Conservation (phyloP, 192 early-diverging fungal genomes). For the Gamsiella multidivaricata region DNA sequence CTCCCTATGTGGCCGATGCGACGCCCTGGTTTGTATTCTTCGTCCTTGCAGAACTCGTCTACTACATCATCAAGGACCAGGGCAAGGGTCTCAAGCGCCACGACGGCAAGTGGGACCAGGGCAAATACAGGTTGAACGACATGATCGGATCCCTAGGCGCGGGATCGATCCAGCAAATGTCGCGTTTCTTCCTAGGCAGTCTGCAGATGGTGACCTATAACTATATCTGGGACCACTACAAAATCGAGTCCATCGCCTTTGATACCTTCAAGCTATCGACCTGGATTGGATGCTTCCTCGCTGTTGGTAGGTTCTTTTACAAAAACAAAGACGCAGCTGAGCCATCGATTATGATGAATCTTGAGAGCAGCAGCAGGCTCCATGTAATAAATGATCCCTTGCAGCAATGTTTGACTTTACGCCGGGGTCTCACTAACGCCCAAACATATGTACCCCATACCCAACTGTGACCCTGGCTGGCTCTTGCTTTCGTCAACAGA, state of each 20-base stretch:
- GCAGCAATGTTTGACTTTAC: no score
- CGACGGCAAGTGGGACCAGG: constrained; percentile 51
- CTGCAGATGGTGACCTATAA: constrained; percentile 60
- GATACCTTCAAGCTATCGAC: constrained; percentile 55
- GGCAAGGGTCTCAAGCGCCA: constrained; percentile 42
- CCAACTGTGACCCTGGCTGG: no score
- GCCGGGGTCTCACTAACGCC: no score
- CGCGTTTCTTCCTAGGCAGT: constrained; percentile 58
- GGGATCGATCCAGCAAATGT: constrained; percentile 66
- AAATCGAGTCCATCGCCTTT: constrained; percentile 49
- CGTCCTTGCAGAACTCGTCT: constrained; percentile 54
- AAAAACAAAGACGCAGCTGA: neutral
- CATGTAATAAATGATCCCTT: no score
- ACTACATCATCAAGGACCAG: constrained; percentile 38
- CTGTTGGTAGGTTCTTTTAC: constrained; percentile 42
- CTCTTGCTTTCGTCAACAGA: constrained; percentile 22
- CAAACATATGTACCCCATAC: no score
- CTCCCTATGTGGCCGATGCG: constrained; percentile 64
- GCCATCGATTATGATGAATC: neutral
- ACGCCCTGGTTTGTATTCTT: constrained; percentile 63
- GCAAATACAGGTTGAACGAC: constrained; percentile 65
- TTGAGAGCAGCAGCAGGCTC: no score
- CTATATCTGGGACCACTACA: constrained; percentile 63
- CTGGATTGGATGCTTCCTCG: constrained; percentile 68
- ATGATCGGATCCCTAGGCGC: constrained; percentile 62